Evolutionary conservation across 2,329 filamentous ascomycete species (phyloP), one percentile per base, ranked within the genome.

Genomic region (Sarocladium oryzae): DNA sequence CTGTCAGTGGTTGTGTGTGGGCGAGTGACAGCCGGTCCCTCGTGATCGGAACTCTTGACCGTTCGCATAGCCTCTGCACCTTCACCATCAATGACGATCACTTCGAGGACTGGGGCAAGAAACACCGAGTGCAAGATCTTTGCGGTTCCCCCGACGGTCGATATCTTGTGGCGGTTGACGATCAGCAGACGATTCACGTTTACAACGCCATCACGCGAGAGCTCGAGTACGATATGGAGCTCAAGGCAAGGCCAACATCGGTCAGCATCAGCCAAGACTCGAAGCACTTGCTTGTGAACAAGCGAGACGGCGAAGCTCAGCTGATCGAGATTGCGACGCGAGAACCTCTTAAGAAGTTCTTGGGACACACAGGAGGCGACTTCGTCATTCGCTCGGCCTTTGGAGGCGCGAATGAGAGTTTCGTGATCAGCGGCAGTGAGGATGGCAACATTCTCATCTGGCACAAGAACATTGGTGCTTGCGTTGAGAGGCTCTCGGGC

Each of bases 1-100:
- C 90, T 0, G 88, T 95, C 33, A 95, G 88, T 41, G 85, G 87
- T 52, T 95, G 90, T 53, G 86, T 88, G n/a, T 99, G 93, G 92
- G 79, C 87, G 5, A 79, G 84, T 1, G 86, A 95, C 61, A 85
- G 86, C 37, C 72, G 82, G 55, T 83, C 81, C 0, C 91, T 97
- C 59, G 79, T 96, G 37, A 84, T 91, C 1, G 89, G 87, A 3
- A 85, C 86, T 8, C 78, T 95, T 28, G 86, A 91, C 58, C 79
- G 78, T 52, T 72, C 73, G 9, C 75, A 76, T 21, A 80, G 86
- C 36, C 69, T 96, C 15, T 83, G 82, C 50, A 82, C 88, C 49
- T 93, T 87, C 81, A 81, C 81, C 57, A 67, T 86, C 4, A 69
- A 76, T 37, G 86, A 85, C 18, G 75, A 83, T 11, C 72, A 75